phyloP scores from a whole-genome alignment of 164 flowering plant species.

The Magnolia kwangsiensis region DNA sequence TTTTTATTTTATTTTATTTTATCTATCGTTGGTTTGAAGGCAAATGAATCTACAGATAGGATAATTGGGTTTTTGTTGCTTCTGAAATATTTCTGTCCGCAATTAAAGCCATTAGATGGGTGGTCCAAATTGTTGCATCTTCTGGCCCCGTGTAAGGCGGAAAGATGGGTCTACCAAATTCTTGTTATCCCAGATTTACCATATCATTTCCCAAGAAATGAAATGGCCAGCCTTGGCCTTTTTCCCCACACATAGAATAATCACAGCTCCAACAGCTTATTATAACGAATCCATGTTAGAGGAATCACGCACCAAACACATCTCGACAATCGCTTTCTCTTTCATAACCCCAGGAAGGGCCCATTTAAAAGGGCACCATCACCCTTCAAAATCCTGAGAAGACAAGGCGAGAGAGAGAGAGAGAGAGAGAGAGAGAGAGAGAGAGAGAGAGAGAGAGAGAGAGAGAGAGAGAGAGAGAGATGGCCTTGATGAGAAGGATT shows the following conservation, averaged over 20 bases:
- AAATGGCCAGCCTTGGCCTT: background rate
- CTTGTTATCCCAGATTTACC: background rate
- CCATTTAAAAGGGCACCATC: slow-evolving; percentile 6
- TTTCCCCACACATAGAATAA: slow-evolving; percentile 39
- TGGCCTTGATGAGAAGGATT: slow-evolving; percentile 5
- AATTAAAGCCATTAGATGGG: background rate
- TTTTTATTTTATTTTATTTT: too few species aligned
- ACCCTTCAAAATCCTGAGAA: background rate
- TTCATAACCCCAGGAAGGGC: slow-evolving; percentile 3
- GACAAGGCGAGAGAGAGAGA: background rate
- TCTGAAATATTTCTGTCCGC: too few species aligned
- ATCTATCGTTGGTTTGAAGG: background rate
- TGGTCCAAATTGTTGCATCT: background rate
- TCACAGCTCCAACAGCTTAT: slow-evolving; percentile 55
- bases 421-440: too few species aligned
- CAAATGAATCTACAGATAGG: background rate
- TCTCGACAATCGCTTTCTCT: slow-evolving; percentile 11
- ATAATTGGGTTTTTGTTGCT: background rate
- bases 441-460: too few species aligned
- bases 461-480: background rate
- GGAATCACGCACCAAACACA: slow-evolving; percentile 45
- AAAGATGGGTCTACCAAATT: background rate
- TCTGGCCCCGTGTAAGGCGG: background rate
- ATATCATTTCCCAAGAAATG: background rate
- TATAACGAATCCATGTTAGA: slow-evolving; percentile 48